Evolutionary conservation across 805 yeast genomes (phyloP).

Genomic region (Kazachstania viticola): DNA sequence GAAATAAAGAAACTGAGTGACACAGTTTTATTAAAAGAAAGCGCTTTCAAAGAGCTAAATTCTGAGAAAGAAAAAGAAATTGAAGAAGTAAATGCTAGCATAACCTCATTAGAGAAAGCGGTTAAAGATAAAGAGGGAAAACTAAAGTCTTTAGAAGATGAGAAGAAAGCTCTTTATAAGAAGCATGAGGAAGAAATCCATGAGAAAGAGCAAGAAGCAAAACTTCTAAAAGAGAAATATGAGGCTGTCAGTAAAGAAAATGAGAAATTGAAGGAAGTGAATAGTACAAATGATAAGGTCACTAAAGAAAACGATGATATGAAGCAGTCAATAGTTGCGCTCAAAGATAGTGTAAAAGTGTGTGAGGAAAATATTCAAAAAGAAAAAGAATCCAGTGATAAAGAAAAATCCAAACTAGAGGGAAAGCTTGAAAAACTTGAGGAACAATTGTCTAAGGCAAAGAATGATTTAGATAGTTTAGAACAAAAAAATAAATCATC

Average conservation of each 20-base stretch:
- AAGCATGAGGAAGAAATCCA: background rate
- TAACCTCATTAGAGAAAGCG: no score
- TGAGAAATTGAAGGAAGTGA: conserved; percentile 1
- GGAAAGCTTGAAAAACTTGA: background rate
- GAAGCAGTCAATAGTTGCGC: background rate
- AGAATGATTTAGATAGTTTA: background rate
- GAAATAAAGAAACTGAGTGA: conserved; percentile 2
- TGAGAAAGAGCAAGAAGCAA: background rate
- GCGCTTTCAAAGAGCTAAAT: background rate
- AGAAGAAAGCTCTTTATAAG: background rate
- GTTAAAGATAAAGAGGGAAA: background rate
- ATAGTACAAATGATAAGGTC: background rate
- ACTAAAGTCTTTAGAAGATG: background rate
- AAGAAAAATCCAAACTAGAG: background rate
- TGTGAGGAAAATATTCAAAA: background rate
- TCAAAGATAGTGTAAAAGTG: background rate
- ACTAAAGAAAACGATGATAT: background rate
- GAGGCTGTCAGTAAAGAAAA: conserved; percentile 1
- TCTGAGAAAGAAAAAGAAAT: background rate
- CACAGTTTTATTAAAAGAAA: conserved; percentile 1
- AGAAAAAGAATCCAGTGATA: background rate
- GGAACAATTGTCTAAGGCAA: background rate
- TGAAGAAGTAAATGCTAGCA: no score
- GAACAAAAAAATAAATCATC: background rate
- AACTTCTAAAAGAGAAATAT: background rate